Conservation (phyloP, 2,329 filamentous ascomycete genomes). For the Parasarocladium wereldwijsianum region DNA sequence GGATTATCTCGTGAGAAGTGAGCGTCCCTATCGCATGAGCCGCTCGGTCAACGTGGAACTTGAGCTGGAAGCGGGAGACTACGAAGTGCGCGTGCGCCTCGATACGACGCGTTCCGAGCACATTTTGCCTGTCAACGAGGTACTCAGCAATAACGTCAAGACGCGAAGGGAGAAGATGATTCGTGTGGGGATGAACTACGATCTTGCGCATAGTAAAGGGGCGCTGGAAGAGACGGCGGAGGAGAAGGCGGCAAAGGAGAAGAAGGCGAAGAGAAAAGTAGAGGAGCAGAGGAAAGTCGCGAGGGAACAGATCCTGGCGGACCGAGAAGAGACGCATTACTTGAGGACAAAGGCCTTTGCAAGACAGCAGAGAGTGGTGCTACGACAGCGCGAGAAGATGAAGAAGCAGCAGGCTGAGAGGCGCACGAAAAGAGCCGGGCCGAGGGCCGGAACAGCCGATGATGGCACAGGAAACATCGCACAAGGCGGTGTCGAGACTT, state of each 20-base stretch:
- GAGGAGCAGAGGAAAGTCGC: conserved; percentile 19
- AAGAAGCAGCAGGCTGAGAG: conserved; percentile 54
- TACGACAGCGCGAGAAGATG: conserved; percentile 67
- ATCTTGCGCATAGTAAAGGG: conserved; percentile 55
- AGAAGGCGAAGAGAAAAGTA: conserved; percentile 26
- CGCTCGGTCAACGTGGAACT: conserved; percentile 68
- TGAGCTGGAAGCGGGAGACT: conserved; percentile 57
- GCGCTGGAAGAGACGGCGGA: conserved; percentile 31
- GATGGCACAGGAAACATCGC: not conserved
- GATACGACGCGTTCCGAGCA: conserved; percentile 45
- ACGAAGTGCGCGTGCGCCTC: conserved; percentile 63
- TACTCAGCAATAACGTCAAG: conserved; percentile 50
- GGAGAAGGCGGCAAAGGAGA: conserved; percentile 30
- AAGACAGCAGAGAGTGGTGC: conserved; percentile 12
- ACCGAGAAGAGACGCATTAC: conserved; percentile 20
- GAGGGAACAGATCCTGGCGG: conserved; percentile 26
- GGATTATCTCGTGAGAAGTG: conserved; percentile 40
- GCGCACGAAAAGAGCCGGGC: conserved; percentile 12
- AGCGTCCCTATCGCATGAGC: conserved; percentile 43
- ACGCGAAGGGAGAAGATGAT: conserved; percentile 56
- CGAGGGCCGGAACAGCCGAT: conserved; percentile 12
- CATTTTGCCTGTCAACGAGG: conserved; percentile 43
- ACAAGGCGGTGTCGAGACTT: no score
- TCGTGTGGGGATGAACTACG: conserved; percentile 54
- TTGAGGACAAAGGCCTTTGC: conserved; percentile 21